Base-by-base conservation (phyloP, 2,329 filamentous ascomycete genomes). In the Monascus ruber region DNA sequence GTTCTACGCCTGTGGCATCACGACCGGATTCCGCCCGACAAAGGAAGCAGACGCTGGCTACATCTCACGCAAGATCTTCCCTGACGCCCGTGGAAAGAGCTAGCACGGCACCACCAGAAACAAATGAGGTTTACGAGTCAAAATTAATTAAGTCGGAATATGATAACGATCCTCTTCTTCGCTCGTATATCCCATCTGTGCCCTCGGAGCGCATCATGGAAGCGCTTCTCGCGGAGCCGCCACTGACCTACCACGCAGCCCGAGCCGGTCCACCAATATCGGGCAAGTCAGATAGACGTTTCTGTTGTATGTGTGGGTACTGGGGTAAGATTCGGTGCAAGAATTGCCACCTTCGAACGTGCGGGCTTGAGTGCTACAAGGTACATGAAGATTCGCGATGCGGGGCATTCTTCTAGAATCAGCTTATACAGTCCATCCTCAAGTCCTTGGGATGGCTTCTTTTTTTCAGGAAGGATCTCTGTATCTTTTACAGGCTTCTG, bases 231-330 rank as follows among this genome's bases (percentile, higher is more conserved):
- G 53, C 65, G 1, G 68, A 69, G 44, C 68, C 68, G 5, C 63
- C 68, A 4, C 48, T 71, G 17, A 62, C 63, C 24, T 71, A 70
- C 47, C 66, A 65, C 41, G 65, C 64, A 2, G 59, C 68, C 7
- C 56, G 68, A 6, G 63, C 64, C 1, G 60, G 55, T 5, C 56
- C 64, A 25, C 52, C 56, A 1, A 37, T 49, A 1, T 47, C 51
- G 1, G 46, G 50, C 5, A 63, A 55, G 33, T 55, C 66, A 6
- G 52, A 53, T 32, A 54, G 68, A 27, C 47, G 57, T 35, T 71
- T 71, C 43, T 71, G 68, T 46, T 60, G 59, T 36, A 64, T 71
- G 43, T 71, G 68, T 47, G 68, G 68, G 7, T 71, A 71, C 39
- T 71, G 68, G 68, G 68, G 68, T 0, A 65, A 66, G 47, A 62